A percentile compares a stretch with the other conserved stretches of the same genome.
These are phyloP conservation scores for Phaseolus coccineus DNA, from an alignment of 331 rosid species.

Conservation along the genomic window DNA sequence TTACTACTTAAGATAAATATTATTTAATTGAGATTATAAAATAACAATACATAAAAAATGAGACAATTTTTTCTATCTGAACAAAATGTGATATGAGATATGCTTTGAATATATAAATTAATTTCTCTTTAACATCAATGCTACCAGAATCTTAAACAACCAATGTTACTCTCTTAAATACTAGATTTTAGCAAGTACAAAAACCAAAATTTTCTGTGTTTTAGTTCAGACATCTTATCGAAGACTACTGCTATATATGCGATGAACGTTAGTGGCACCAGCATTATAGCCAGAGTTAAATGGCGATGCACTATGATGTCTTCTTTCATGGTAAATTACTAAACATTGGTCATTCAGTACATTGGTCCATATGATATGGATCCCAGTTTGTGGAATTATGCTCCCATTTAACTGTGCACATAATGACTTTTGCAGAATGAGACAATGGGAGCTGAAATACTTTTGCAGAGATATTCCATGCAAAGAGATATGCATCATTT, in stretches of 20 bases:
- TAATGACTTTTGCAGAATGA: constrained; percentile 35
- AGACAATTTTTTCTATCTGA: too few relatives aligned
- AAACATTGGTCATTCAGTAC: neutral
- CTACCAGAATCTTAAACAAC: neutral
- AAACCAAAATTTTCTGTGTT: neutral
- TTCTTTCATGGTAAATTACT: neutral
- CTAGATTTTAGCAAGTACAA: neutral
- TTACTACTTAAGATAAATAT: too few relatives aligned
- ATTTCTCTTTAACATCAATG: neutral
- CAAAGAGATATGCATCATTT: constrained; percentile 13
- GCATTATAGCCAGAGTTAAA: neutral
- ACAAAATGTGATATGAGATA: neutral
- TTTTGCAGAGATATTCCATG: constrained; percentile 27
- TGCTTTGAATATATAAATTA: neutral
- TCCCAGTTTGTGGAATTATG: neutral
- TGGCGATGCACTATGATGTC: neutral
- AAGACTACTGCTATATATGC: neutral
- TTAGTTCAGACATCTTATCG: neutral
- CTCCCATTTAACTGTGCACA: constrained; percentile 18
- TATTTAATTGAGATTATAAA: too few relatives aligned
- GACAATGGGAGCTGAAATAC: constrained; percentile 65
- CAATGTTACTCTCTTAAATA: neutral
- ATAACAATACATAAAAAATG: too few relatives aligned
- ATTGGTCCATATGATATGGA: neutral
- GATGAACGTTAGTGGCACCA: neutral